Percentiles rank a stretch among this genome's conserved stretches.
phyloP scores from a whole-genome alignment of 75 land plant genomes.

The Pinus albicaulis region DNA sequence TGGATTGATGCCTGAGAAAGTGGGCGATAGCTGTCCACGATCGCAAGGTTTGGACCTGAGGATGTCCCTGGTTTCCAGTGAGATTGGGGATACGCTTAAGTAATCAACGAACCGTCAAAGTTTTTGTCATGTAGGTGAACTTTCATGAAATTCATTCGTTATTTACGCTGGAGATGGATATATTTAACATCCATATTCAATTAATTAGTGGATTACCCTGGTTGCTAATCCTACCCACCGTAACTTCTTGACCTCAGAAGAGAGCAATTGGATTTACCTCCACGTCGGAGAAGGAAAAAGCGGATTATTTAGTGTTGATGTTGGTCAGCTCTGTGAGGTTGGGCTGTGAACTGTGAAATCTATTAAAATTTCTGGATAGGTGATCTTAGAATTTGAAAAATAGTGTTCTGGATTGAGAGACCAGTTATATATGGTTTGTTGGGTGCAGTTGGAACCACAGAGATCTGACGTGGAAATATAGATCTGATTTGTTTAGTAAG shows the following conservation, averaged over 20 bases:
- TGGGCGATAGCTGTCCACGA: background rate
- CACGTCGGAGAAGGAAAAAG: background rate
- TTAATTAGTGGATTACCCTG: background rate
- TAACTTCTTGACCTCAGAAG: background rate
- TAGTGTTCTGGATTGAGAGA: background rate
- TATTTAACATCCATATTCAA: background rate
- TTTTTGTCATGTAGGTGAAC: background rate
- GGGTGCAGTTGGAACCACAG: conserved; percentile 73
- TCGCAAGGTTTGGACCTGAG: background rate
- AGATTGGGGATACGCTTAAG: background rate
- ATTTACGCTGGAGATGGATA: no score
- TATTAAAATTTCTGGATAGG: background rate
- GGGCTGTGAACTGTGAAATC: conserved; percentile 61
- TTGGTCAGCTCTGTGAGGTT: background rate
- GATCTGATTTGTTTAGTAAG: no score
- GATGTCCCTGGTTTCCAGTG: background rate
- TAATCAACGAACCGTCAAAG: background rate
- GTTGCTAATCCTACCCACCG: background rate
- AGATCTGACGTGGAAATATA: no score
- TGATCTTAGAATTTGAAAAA: no score
- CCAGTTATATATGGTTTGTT: no score
- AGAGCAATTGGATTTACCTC: background rate
- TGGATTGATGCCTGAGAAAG: background rate
- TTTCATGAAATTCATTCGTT: no score
- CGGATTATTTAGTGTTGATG: background rate